phyloP scores from a whole-genome alignment of 129 eudicot species.

The Flaveria ramosissima region DNA sequence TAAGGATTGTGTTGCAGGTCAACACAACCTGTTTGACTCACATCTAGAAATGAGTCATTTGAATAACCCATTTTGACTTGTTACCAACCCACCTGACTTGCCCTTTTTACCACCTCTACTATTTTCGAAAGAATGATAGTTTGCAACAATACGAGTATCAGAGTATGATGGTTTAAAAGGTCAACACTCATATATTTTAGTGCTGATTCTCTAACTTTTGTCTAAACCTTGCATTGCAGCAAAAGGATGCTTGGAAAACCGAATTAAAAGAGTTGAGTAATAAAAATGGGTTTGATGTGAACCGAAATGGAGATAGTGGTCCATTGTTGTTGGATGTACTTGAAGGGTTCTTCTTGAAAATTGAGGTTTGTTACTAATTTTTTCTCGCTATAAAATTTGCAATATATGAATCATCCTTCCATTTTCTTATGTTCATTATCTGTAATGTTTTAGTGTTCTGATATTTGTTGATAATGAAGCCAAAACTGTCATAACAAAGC shows the following conservation, averaged over 20 bases:
- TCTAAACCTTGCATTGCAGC: constrained; percentile 50
- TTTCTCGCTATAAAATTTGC: not conserved
- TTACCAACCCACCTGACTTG: not conserved
- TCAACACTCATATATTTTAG: not conserved
- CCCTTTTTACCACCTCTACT: not conserved
- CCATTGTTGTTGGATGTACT: constrained; percentile 92
- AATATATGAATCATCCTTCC: not conserved
- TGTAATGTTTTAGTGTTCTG: not conserved
- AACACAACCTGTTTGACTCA: not conserved
- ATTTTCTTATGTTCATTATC: not conserved
- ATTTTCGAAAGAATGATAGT: not conserved
- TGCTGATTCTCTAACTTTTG: not conserved
- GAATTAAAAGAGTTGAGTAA: constrained; percentile 84
- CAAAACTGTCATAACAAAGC: not conserved
- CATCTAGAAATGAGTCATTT: not conserved
- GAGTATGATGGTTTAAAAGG: not conserved
- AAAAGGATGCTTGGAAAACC: constrained; percentile 87
- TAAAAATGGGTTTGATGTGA: constrained; percentile 78
- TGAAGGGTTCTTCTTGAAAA: constrained; percentile 86
- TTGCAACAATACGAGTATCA: not conserved
- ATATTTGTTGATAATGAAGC: not conserved
- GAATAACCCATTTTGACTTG: not conserved
- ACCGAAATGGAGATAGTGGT: constrained; percentile 86
- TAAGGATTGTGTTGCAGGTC: not conserved
- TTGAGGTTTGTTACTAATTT: constrained; percentile 55